Evolutionary conservation across 1,284 basidiomycete species (phyloP).

Genomic region (Tilletia indica): DNA sequence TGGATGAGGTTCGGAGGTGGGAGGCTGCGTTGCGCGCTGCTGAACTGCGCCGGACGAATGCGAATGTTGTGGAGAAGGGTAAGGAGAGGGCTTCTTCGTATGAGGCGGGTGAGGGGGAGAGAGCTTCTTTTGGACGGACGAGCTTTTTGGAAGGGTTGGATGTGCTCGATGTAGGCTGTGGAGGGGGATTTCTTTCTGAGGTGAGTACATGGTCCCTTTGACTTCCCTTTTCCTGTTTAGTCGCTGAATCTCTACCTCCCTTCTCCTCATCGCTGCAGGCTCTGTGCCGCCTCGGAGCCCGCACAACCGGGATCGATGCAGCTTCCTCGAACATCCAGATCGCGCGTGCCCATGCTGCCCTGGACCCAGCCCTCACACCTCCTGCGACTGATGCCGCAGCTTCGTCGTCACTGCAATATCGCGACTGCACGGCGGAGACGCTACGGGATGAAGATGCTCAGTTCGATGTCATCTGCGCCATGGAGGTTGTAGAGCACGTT

Average conservation of each 20-base stretch:
- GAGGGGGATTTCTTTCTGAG: conserved; percentile 90
- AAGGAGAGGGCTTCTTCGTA: conserved; percentile 47
- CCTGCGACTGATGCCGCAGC: conserved; percentile 29
- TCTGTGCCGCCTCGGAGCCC: conserved; percentile 80
- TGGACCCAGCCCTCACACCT: conserved; percentile 64
- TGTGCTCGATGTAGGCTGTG: conserved; percentile 85
- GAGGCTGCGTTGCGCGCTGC: conserved; percentile 39
- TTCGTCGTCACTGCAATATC: conserved; percentile 63
- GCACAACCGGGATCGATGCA: conserved; percentile 85
- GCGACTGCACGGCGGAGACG: conserved; percentile 76
- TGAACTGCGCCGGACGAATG: background rate
- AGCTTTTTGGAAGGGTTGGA: conserved; percentile 63
- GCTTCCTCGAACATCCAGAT: conserved; percentile 81
- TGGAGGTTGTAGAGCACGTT: conserved; percentile 98
- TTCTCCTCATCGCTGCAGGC: conserved; percentile 61
- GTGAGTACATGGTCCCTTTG: conserved; percentile 58
- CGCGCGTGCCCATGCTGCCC: conserved; percentile 76
- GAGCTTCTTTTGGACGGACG: conserved; percentile 37
- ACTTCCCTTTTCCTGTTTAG: background rate
- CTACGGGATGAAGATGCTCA: conserved; percentile 61
- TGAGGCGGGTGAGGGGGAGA: conserved; percentile 46
- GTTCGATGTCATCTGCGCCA: conserved; percentile 91
- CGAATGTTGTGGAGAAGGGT: background rate
- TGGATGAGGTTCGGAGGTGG: conserved; percentile 50
- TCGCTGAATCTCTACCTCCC: background rate